Conservation (phyloP, 352 stramenopile genomes). For the Pythium dissimile region DNA sequence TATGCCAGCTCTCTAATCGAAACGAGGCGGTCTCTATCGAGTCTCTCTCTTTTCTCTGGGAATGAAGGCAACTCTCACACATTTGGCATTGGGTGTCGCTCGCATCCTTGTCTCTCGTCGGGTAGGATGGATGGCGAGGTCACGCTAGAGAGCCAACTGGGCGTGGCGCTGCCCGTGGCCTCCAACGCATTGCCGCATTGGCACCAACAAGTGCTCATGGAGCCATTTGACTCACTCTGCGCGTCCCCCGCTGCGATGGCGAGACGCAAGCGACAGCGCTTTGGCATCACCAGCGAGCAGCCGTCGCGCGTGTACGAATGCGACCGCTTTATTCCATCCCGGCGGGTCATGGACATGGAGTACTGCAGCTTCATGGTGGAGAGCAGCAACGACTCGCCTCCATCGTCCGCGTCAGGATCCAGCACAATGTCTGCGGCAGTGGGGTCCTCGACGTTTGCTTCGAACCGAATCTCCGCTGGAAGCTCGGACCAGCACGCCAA, state of each 20-base stretch:
- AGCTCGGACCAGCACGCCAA: constrained; percentile 1
- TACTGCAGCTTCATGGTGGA: constrained; percentile 39
- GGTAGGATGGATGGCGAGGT: constrained; percentile 17
- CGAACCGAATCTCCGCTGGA: too few species aligned
- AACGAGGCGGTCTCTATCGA: too few species aligned
- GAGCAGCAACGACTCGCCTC: neutral
- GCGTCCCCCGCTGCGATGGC: neutral
- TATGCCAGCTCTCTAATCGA: too few species aligned
- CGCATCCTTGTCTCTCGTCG: neutral
- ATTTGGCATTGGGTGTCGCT: too few species aligned
- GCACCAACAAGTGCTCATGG: constrained; percentile 26
- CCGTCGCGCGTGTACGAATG: constrained; percentile 22
- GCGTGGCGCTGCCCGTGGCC: constrained; percentile 25
- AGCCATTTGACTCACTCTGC: neutral
- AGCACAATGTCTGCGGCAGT: too few species aligned
- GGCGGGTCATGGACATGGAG: constrained; percentile 40
- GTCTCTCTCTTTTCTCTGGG: too few species aligned
- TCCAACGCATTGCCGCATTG: constrained; percentile 19
- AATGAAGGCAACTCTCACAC: too few species aligned
- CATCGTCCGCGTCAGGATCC: neutral
- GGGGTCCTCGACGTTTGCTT: neutral
- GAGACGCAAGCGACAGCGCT: constrained; percentile 29
- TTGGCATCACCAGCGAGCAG: neutral
- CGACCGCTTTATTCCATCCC: constrained; percentile 46
- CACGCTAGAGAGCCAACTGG: constrained; percentile 24